Percentiles rank a stretch among this genome's conserved stretches.
These are phyloP conservation scores for Amaranthus cruentus DNA, from an alignment of 148 eudicot species.

Conservation along the genomic window DNA sequence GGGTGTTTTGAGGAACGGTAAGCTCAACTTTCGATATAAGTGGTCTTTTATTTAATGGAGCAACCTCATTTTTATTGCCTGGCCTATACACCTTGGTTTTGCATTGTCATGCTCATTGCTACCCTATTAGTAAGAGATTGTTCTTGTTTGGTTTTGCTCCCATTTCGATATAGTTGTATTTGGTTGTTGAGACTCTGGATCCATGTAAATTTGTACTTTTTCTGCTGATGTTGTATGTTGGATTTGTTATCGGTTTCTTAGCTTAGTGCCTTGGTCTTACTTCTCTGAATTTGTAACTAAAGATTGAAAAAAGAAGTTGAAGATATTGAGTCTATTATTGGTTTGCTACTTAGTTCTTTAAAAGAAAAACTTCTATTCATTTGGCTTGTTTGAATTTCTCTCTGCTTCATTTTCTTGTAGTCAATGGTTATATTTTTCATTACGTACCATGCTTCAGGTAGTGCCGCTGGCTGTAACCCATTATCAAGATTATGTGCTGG, in stretches of 20 bases:
- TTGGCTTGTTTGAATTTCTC: neutral
- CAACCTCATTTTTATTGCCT: too few species aligned
- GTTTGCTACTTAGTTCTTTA: neutral
- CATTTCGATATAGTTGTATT: neutral
- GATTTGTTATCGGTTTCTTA: neutral
- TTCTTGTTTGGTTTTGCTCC: neutral
- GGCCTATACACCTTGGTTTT: too few species aligned
- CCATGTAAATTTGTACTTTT: neutral
- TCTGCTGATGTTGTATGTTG: neutral
- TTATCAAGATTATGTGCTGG: conserved; percentile 75
- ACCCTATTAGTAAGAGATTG: neutral
- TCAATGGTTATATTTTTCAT: neutral
- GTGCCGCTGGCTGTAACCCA: conserved; percentile 83
- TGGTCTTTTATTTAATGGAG: too few species aligned
- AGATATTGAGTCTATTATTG: neutral
- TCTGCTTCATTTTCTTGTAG: neutral
- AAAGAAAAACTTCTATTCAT: neutral
- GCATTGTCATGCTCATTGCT: too few species aligned
- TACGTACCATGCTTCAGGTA: conserved; percentile 45
- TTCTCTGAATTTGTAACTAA: neutral
- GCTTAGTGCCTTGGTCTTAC: neutral
- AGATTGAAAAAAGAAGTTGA: neutral
- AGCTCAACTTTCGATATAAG: too few species aligned
- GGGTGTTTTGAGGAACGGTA: too few species aligned
- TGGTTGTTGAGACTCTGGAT: neutral